These are phyloP conservation scores for Exobasidium rhododendri DNA, from an alignment of 1,284 basidiomycete species.

Conservation along the genomic window DNA sequence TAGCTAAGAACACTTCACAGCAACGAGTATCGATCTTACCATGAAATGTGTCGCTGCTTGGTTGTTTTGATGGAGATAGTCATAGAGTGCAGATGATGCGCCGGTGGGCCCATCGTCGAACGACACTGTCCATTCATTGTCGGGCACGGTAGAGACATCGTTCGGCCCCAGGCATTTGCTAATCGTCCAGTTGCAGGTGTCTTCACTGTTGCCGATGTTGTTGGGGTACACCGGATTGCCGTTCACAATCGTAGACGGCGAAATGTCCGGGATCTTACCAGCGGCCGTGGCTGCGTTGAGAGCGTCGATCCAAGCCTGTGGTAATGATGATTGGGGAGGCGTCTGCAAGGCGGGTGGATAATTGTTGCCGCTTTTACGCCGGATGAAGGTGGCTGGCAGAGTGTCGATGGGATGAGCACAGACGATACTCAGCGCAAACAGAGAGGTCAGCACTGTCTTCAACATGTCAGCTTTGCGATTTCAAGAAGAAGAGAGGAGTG, in stretches of 20 bases:
- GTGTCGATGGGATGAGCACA: background rate
- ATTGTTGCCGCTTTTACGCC: background rate
- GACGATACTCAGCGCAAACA: background rate
- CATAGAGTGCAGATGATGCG: constrained; percentile 8
- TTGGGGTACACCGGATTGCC: constrained; percentile 30
- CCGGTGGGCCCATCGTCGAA: constrained; percentile 51
- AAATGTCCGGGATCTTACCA: constrained; percentile 40
- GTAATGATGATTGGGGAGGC: constrained; percentile 14
- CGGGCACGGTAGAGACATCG: constrained; percentile 67
- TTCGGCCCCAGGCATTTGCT: constrained; percentile 62
- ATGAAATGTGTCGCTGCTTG: constrained; percentile 43
- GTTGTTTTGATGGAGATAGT: constrained; percentile 23
- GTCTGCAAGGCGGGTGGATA: constrained; percentile 8
- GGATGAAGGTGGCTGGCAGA: background rate
- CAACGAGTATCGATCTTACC: background rate
- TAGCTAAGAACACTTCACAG: background rate
- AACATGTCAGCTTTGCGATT: too few species aligned
- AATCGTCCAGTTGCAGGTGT: constrained; percentile 35
- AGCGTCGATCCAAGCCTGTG: constrained; percentile 32
- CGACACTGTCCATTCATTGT: constrained; percentile 21
- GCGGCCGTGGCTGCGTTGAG: constrained; percentile 25
- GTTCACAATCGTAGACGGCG: constrained; percentile 14
- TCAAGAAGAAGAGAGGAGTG: too few species aligned
- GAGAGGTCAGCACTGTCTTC: background rate
- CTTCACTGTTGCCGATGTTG: constrained; percentile 21